phyloP scores from a whole-genome alignment of 2,329 filamentous ascomycete species.

The Fusarium anguioides region DNA sequence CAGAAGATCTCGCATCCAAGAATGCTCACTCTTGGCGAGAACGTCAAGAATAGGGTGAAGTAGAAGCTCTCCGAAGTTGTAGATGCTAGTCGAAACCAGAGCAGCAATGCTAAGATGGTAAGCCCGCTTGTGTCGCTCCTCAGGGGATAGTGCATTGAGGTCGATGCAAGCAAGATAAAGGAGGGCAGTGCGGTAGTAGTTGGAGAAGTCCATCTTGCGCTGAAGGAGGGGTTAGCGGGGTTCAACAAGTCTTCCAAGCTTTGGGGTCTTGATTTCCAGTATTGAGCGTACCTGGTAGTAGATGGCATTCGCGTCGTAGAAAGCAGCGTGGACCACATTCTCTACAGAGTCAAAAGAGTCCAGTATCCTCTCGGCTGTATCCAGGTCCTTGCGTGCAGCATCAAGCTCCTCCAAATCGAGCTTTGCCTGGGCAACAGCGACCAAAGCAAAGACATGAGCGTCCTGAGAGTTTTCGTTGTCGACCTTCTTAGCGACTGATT shows the following conservation, averaged over 20 bases:
- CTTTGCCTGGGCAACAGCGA: constrained; percentile 89
- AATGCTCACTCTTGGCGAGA: constrained; percentile 73
- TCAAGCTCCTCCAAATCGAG: constrained; percentile 81
- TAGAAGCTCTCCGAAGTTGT: constrained; percentile 99
- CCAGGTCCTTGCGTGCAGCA: constrained; percentile 87
- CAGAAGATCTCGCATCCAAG: constrained; percentile 94
- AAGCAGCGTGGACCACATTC: constrained; percentile 93
- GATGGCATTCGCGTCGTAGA: constrained; percentile 93
- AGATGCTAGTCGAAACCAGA: constrained; percentile 92
- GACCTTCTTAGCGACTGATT: constrained; percentile 85
- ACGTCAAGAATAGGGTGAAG: constrained; percentile 95
- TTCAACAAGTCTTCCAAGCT: neutral
- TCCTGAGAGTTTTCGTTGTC: constrained; percentile 94
- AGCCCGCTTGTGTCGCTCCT: constrained; percentile 83
- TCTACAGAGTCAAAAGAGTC: constrained; percentile 96
- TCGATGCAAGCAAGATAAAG: constrained; percentile 98
- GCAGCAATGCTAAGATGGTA: constrained; percentile 95
- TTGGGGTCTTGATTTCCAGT: neutral
- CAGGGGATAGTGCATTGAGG: constrained; percentile 75
- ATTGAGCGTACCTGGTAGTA: constrained; percentile 78
- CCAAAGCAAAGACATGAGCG: constrained; percentile 92
- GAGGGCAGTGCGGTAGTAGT: constrained; percentile 97
- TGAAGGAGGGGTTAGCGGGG: constrained; percentile 53
- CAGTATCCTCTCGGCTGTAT: constrained; percentile 86
- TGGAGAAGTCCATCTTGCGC: constrained; percentile 89